Evolutionary conservation across 257 asterid genomes (phyloP), one percentile per base, ranked within the genome.

Genomic region (Echium plantagineum): DNA sequence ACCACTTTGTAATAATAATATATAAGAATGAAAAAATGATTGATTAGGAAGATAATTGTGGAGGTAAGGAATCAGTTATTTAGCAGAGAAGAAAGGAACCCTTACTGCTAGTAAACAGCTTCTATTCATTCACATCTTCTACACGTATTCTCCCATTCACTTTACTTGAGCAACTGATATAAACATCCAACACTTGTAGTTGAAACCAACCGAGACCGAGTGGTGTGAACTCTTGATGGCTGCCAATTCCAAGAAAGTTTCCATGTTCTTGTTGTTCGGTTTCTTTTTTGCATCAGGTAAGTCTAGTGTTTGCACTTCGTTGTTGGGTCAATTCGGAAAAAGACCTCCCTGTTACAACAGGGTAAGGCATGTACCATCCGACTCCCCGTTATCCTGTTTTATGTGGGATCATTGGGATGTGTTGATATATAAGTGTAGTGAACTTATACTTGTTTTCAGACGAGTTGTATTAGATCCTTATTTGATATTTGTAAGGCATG

Each of bases 31-130:
- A 52, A 15, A 12, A 21, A 67, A 64, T n/a, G 63, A 61, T 51
- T 22, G 56, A 20, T 58, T 69, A 51, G 56, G 70, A 16, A 54
- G 66, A 67, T 57, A 65, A 58, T 71, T 63, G 30, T 54, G 59
- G 71, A 73, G 81, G 79, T 66, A 82, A 82, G 75, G 89, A 72
- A 80, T 85, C 80, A 26, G 21, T 69, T 70, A 82, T 79, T 85
- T 71, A 61, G 49, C 10, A 53, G 70, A 68, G 73, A 78, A 78
- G 87, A 67, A 85, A 85, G 74, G 87, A 80, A 82, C 78, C 82
- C 46, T 61, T 61, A 59, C 35, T 26, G 55, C 60, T 63, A 68
- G 59, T 24, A 70, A 63, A 63, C 69, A 69, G 52, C 62, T 61
- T 18, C 7, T 58, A 52, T 56, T 69, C 62, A 57, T 75, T 63